Evolutionary conservation across 2,329 filamentous ascomycete species (phyloP).

Genomic region (Venturia aucupariae): DNA sequence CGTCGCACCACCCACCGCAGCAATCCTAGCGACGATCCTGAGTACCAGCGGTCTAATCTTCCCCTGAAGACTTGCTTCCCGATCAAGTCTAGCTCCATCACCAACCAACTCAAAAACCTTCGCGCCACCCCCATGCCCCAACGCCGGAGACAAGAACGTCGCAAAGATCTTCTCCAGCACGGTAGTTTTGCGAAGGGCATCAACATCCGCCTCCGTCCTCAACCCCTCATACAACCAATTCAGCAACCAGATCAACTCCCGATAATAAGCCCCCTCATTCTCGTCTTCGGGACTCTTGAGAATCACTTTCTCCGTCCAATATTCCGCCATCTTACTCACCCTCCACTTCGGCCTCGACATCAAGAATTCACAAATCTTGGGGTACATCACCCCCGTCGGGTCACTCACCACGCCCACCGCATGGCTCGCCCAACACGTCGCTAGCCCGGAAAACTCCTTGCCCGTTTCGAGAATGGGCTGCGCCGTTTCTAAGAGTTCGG

Average conservation of each 20-base stretch:
- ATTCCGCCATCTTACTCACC: conserved; percentile 43
- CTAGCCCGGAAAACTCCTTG: conserved; percentile 59
- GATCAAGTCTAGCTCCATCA: not conserved
- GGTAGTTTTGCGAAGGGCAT: not conserved
- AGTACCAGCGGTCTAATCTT: conserved; percentile 8
- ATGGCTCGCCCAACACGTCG: conserved; percentile 65
- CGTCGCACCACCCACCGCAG: conserved; percentile 62
- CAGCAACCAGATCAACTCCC: conserved; percentile 65
- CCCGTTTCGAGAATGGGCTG: conserved; percentile 36
- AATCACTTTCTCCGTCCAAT: conserved; percentile 61
- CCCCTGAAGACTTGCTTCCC: conserved; percentile 3
- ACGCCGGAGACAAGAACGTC: not conserved
- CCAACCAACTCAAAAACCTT: not conserved
- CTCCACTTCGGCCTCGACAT: conserved; percentile 71
- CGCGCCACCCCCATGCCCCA: not conserved
- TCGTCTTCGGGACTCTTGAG: conserved; percentile 61
- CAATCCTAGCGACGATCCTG: conserved; percentile 30
- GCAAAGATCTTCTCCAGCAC: conserved; percentile 9
- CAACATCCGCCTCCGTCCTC: conserved; percentile 29
- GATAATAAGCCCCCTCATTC: conserved; percentile 32
- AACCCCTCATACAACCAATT: conserved; percentile 60
- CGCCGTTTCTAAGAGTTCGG: conserved; percentile 68
- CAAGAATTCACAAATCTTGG: conserved; percentile 77
- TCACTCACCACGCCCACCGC: conserved; percentile 62
- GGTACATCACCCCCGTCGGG: conserved; percentile 74